Evolutionary conservation across 495 filamentous ascomycete genomes (phyloP), one percentile per base, ranked within the genome.

Genomic region (Annulohypoxylon maeteangense): DNA sequence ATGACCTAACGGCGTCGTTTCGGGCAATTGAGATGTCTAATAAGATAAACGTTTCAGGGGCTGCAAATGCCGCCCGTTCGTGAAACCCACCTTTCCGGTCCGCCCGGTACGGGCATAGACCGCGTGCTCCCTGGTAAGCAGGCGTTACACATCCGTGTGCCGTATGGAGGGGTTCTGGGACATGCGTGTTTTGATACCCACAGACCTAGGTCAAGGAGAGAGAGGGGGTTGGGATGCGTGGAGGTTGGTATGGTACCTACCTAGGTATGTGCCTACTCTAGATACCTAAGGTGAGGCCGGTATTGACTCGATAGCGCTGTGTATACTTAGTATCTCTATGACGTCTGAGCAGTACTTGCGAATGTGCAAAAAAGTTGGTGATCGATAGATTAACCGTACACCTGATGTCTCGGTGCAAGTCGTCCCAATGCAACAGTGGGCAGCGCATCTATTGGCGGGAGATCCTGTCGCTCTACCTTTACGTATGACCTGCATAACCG

Each of bases 401-500:
- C 20, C 36, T 59, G 22, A n/a, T 57, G 57, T 66, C 56, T 66
- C 22, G 42, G 62, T 53, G 48, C 32, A 50, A 42, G 36, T 32
- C 27, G 48, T 51, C 32, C 34, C 23, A 62, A 48, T 72, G 70
- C 44, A 65, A 65, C 54, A 20, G 29, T 44, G 56, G 34, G 27
- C 51, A 31, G 47, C 36, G 34, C 31, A 25, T 16, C 47, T 32
- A 72, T 59, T 67, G 53, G 51, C 12, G 12, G 44, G 16, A 42
- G 16, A 56, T 18, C 38, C 32, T 56, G 44, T 32, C 48, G 16
- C 23, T 55, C 65, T 16, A 34, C 23, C 29, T 38, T 38, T 55
- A 38, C 47, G 45, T 65, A 73, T 73, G 70, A 68, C 70, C 61
- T 57, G 65, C 65, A 73, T 73, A 68, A 25, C 61, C 70, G 70